A percentile compares a stretch with the other conserved stretches of the same genome.
Conservation (phyloP, 169 alveolate species). For the Cryptosporidium ryanae region DNA sequence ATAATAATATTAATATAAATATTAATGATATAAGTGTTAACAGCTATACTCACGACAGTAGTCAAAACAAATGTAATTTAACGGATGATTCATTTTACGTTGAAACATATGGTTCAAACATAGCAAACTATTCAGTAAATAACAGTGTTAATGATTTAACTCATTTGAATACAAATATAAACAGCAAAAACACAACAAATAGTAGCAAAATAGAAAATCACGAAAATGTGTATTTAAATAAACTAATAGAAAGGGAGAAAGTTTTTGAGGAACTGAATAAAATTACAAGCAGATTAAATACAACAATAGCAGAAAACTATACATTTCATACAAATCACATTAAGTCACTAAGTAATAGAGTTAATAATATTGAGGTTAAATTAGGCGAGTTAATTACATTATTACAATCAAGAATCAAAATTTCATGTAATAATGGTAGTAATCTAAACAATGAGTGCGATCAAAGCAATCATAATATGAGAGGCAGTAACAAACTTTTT, state of each 20-base stretch:
- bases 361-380: slow-evolving; percentile 34
- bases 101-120: slow-evolving; percentile 45
- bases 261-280: slow-evolving; percentile 31
- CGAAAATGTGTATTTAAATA: slow-evolving; percentile 50
- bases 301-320: slow-evolving; percentile 10
- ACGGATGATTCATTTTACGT: slow-evolving; percentile 52
- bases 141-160: slow-evolving; percentile 35
- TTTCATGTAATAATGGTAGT: neutral
- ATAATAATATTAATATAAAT: slow-evolving; percentile 3
- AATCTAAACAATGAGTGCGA: neutral
- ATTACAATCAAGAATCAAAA: slow-evolving; percentile 12
- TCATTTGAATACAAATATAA: too few species aligned
- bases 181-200: too few species aligned
- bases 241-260: slow-evolving; percentile 27
- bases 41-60: neutral
- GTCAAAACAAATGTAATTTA: slow-evolving; percentile 15
- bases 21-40: neutral
- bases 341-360: slow-evolving; percentile 9
- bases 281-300: slow-evolving; percentile 7
- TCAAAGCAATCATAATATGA: neutral
- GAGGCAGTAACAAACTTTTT: slow-evolving; percentile 5
- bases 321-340: slow-evolving; percentile 15
- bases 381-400: slow-evolving; percentile 38
- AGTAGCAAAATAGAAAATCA: slow-evolving; percentile 18
- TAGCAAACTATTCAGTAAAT: slow-evolving; percentile 53